phyloP scores from a whole-genome alignment of 805 yeast genomes.

The Cyberlindnera euphorbiae region DNA sequence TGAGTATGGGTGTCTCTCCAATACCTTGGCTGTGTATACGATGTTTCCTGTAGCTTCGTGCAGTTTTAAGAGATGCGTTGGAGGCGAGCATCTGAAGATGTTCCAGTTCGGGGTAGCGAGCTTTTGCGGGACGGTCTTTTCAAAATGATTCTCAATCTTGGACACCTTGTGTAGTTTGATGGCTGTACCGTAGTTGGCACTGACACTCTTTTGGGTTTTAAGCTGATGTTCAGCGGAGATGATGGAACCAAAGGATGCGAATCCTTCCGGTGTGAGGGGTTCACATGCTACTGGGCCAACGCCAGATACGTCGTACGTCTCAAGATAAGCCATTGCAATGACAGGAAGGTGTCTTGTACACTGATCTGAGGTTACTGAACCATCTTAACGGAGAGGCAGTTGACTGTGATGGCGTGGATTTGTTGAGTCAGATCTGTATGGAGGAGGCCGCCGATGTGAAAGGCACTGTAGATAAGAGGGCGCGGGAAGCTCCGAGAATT shows the following conservation, averaged over 20 bases:
- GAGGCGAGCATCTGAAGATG: slow-evolving; percentile 77
- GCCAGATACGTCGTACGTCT: slow-evolving; percentile 31
- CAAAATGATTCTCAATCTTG: slow-evolving; percentile 52
- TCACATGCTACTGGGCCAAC: slow-evolving; percentile 33
- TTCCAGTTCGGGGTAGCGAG: slow-evolving; percentile 69
- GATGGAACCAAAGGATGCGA: slow-evolving; percentile 68
- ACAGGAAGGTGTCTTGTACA: too few relatives aligned
- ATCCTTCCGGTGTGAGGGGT: slow-evolving; percentile 60
- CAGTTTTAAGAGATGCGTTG: slow-evolving; percentile 43
- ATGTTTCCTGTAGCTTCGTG: too few relatives aligned
- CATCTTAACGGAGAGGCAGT: too few relatives aligned
- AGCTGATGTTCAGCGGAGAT: slow-evolving; percentile 77
- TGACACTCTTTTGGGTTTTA: slow-evolving; percentile 30
- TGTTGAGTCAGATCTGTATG: too few relatives aligned
- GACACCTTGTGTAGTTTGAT: slow-evolving; percentile 70
- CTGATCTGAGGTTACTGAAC: too few relatives aligned
- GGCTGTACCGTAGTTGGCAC: slow-evolving; percentile 95
- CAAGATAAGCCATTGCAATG: slow-evolving; percentile 24
- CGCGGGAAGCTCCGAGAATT: too few relatives aligned
- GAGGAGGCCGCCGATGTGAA: slow-evolving; percentile 6
- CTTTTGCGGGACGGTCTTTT: slow-evolving; percentile 39
- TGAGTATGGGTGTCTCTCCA: slow-evolving; percentile 86
- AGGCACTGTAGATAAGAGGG: too few relatives aligned
- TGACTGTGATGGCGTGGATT: too few relatives aligned
- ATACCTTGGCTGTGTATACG: slow-evolving; percentile 42